A percentile compares a stretch with the other conserved stretches of the same genome.
Conservation (phyloP, 2,329 filamentous ascomycete species). For the Fusarium tuaranense region DNA sequence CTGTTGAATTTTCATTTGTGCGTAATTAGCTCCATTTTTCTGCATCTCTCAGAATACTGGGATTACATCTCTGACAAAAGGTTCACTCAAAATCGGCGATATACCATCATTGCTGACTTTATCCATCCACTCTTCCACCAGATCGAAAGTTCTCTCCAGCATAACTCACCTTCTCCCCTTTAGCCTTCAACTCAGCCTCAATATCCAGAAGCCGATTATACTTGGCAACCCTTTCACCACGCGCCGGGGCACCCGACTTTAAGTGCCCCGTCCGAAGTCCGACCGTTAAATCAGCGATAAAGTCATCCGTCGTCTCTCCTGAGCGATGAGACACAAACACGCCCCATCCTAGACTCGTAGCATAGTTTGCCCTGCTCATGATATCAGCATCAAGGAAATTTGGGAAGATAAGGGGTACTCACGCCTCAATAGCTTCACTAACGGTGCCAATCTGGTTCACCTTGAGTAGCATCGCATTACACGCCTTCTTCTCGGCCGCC, state of each 20-base stretch:
- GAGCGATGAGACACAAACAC: not conserved
- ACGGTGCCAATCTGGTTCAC: not conserved
- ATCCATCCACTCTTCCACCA: not conserved
- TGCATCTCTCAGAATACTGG: too few relatives aligned
- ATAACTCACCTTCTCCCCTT: not conserved
- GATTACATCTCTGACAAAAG: too few relatives aligned
- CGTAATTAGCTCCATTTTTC: too few relatives aligned
- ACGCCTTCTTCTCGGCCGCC: not conserved
- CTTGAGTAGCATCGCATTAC: not conserved
- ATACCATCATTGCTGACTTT: not conserved
- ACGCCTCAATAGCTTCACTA: not conserved
- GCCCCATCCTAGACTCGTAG: not conserved
- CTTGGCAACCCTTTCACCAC: not conserved
- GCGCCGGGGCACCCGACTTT: not conserved
- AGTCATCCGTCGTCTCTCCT: not conserved
- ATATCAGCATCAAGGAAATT: not conserved
- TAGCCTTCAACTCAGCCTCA: not conserved
- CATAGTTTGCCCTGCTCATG: not conserved
- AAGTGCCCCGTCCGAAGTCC: not conserved
- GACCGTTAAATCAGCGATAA: not conserved
- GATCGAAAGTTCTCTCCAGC: not conserved
- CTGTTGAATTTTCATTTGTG: too few relatives aligned
- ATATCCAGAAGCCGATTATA: not conserved
- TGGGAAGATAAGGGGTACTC: not conserved
- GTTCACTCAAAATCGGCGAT: too few relatives aligned